Evolutionary conservation across 2,329 filamentous ascomycete genomes (phyloP), one percentile per base, ranked within the genome.

Genomic region (Septoria petroselini): DNA sequence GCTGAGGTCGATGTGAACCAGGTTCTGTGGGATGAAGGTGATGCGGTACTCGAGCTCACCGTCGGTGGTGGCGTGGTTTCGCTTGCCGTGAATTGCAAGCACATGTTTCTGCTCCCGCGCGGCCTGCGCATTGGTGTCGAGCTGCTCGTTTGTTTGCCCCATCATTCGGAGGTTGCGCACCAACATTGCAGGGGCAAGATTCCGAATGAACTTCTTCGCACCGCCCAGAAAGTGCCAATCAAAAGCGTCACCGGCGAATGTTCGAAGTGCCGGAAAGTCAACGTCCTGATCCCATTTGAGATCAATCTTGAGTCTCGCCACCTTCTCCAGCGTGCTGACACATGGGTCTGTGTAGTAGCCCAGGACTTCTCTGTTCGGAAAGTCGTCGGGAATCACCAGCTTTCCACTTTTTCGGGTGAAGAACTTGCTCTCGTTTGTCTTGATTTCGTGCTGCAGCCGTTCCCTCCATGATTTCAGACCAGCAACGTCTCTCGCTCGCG

Each of bases 331-430:
- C 0, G 76, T 75, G 1, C 91, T 96, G 3, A 96, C 85, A 1
- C 86, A 83, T 0, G 93, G 93, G 62, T 91, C 84, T 0, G 87
- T 91, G 61, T 98, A 98, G 64, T 88, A 95, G 8, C 86, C 78
- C 15, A 97, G 72, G 6, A 95, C 81, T 34, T 89, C 85, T 39
- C 80, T 71, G 55, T 88, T 84, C 0, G 93, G 93, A 58, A 97
- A 98, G 29, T 79, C 76, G 0, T 88, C 83, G 0, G 91, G 91
- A 25, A 98, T 86, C 3, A 70, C 73, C 39, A 96, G 71, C 1
- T 82, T 79, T 56, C 82, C 85, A 64, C 93, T 88, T 62, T 82
- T 88, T 11, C 79, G 82, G 34, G 81, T 79, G 68, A 98, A 98
- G 63, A 83, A 83, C 2, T 85, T 84, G 63, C 82, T 87, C 64